Percentiles rank a stretch among this genome's conserved stretches.
These are phyloP conservation scores for Saccharomyces hybrid DNA, from an alignment of 1,139 yeast genomes.

Conservation along the genomic window DNA sequence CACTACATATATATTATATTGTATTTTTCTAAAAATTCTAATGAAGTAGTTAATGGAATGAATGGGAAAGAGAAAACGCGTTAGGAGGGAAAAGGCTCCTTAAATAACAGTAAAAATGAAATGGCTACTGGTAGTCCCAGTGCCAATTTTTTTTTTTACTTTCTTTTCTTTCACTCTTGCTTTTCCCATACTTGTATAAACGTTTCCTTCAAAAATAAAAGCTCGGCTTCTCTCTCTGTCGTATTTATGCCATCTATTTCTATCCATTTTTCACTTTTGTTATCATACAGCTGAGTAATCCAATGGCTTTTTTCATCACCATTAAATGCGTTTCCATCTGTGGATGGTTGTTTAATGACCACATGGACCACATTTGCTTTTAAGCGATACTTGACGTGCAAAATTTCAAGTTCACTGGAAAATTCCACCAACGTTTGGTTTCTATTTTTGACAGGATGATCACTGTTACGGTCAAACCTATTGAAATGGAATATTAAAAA, in stretches of 20 bases:
- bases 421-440: slow-evolving; percentile 62
- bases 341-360: slow-evolving; percentile 7
- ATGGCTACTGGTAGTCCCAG: not conserved
- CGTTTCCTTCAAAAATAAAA: slow-evolving; percentile 54
- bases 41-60: not conserved
- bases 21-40: not conserved
- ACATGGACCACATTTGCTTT: slow-evolving; percentile 48
- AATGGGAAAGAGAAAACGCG: not conserved
- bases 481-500: slow-evolving; percentile 50
- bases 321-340: slow-evolving; percentile 13
- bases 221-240: slow-evolving; percentile 44
- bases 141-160: not conserved
- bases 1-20: not conserved
- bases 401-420: slow-evolving; percentile 34
- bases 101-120: not conserved
- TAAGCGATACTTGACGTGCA: slow-evolving; percentile 37
- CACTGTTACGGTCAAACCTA: slow-evolving; percentile 39
- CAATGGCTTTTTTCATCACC: slow-evolving; percentile 37
- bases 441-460: slow-evolving; percentile 36
- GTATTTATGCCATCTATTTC: slow-evolving; percentile 48
- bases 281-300: slow-evolving; percentile 45
- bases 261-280: slow-evolving; percentile 43
- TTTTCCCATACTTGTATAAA: slow-evolving; percentile 64
- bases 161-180: not conserved
- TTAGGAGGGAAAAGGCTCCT: not conserved